A percentile compares a stretch with the other conserved stretches of the same genome.
Evolutionary conservation across 2,329 filamentous ascomycete species (phyloP).

Genomic region (Gnomoniopsis sp.): DNA sequence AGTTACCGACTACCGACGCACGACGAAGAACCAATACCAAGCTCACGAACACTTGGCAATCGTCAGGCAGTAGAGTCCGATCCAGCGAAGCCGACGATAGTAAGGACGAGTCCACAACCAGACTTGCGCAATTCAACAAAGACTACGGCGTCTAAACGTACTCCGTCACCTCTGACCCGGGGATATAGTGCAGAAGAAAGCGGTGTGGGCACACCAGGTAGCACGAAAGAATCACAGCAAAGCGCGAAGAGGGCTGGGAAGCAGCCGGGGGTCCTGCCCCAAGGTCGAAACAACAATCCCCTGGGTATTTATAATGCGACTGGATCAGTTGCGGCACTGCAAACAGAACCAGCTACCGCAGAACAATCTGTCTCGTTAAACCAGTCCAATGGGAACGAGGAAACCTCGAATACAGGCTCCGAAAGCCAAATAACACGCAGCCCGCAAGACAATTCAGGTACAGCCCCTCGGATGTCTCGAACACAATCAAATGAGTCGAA

Average conservation of each 20-base stretch:
- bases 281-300: neutral
- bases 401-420: neutral
- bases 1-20: slow-evolving; percentile 10
- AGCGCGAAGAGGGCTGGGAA: slow-evolving; percentile 6
- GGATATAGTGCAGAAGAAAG: neutral
- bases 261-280: neutral
- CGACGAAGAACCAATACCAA: slow-evolving; percentile 24
- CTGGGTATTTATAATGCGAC: slow-evolving; percentile 1
- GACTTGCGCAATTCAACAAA: neutral
- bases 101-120: slow-evolving; percentile 2
- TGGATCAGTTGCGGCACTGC: neutral
- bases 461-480: slow-evolving; percentile 10
- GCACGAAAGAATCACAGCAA: neutral
- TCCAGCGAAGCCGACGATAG: neutral
- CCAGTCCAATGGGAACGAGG: neutral
- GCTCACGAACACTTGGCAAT: slow-evolving; percentile 48
- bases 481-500: slow-evolving; percentile 16
- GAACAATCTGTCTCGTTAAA: neutral
- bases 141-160: neutral
- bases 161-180: neutral
- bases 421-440: neutral
- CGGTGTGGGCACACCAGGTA: neutral
- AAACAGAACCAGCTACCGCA: neutral
- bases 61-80: slow-evolving; percentile 31
- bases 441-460: neutral